Evolutionary conservation across 164 flowering plant genomes (phyloP), one percentile per base, ranked within the genome.

Genomic region (Nymphaea colorata): DNA sequence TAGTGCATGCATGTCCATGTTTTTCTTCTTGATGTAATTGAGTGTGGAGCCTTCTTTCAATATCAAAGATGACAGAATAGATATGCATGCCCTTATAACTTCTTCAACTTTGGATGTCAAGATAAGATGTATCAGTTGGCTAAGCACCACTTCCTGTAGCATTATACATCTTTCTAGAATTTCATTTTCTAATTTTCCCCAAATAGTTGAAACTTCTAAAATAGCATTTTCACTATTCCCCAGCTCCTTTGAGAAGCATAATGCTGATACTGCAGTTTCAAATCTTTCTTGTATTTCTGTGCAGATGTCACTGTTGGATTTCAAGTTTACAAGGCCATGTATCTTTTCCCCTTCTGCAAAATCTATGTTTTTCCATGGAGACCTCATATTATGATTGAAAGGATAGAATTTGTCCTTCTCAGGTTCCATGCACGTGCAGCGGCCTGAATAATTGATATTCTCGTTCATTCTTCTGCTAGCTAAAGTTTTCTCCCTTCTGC

Each of bases 1-100:
- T 60, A 87, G 69, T 69, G 85, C 83, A 41, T 69, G 69, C 73
- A 90, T 70, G 59, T 64, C 72, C 64, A 84, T 70, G 57, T 88
- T 88, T 44, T 81, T 87, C 74, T 67, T 83, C 80, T 81, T 88
- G 64, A 87, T 78, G 41, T 85, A 86, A 25, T 86, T 80, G 41
- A 85, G 57, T 36, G 74, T 77, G 47, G 83, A 74, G 59, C 57
- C 71, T 71, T 87, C 87, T 59, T 64, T 76, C 17, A 71, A 75
- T 71, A 80, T 68, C 44, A 87, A 75, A 4, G 80, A 78, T 36
- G 80, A 66, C 3, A 90, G 82, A 44, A 83, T 77, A 61, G 83
- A 73, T 10, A 90, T 81, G 42, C 88, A 84, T 64, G 85, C 82
- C 72, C 90, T 81, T 62, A 86, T 70, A 0, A 82, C 79, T 66